phyloP scores from a whole-genome alignment of 352 stramenopile genomes.

The Blastocystis sp. region DNA sequence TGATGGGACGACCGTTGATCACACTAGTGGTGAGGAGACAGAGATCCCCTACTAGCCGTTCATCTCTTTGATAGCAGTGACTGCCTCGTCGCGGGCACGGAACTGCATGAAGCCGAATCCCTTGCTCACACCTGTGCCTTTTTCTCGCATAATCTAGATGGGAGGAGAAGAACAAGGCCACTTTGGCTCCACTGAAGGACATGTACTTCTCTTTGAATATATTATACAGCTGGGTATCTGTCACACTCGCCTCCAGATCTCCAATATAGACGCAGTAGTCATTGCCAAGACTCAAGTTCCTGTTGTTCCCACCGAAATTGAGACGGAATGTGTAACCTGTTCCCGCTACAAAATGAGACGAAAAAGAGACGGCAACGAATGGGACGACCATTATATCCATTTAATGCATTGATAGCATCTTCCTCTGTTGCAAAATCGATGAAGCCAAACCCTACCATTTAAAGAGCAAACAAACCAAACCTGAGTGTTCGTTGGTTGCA shows the following conservation, averaged over 20 bases:
- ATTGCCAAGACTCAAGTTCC: neutral
- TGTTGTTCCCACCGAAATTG: constrained; percentile 11
- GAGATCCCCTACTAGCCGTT: constrained; percentile 9
- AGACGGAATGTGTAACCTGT: constrained; percentile 57
- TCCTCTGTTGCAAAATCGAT: constrained; percentile 60
- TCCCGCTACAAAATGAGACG: neutral
- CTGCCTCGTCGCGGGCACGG: constrained; percentile 26
- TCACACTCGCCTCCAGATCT: constrained; percentile 26
- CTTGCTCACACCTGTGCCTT: constrained; percentile 9
- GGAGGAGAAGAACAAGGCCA: neutral
- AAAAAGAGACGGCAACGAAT: neutral
- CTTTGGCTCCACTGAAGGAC: constrained; percentile 46
- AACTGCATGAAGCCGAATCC: constrained; percentile 53
- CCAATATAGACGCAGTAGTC: constrained; percentile 49
- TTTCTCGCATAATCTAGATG: constrained; percentile 34
- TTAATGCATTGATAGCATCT: constrained; percentile 44
- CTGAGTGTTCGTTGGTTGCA: neutral
- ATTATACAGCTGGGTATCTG: neutral
- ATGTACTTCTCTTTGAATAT: constrained; percentile 56
- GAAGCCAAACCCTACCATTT: constrained; percentile 29
- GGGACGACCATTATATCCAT: constrained; percentile 53
- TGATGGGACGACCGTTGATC: constrained; percentile 50
- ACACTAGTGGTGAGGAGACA: neutral
- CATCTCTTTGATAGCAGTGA: constrained; percentile 5
- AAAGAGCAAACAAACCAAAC: neutral